phyloP scores from a whole-genome alignment of 129 eudicot species.

The Oenanthe sinensis region DNA sequence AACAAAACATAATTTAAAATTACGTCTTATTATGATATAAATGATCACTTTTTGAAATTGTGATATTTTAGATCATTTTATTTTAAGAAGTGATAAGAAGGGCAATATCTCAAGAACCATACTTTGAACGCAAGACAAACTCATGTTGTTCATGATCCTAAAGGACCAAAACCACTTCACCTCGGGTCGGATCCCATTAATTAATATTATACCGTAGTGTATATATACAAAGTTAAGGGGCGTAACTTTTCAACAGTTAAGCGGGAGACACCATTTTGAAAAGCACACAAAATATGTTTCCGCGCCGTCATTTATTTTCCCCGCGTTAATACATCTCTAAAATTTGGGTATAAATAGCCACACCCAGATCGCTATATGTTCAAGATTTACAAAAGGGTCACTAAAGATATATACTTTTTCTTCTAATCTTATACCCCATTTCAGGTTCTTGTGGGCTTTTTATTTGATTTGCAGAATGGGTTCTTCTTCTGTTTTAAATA shows the following conservation, averaged over 20 bases:
- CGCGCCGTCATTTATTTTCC: not conserved
- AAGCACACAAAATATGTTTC: not conserved
- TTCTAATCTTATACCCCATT: not conserved
- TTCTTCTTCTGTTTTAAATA: not conserved
- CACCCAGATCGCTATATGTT: not conserved
- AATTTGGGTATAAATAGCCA: not conserved
- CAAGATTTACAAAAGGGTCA: not conserved
- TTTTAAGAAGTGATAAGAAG: too few relatives aligned
- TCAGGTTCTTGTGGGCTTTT: not conserved
- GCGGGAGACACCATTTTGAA: not conserved
- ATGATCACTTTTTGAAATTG: too few relatives aligned
- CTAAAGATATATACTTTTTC: not conserved
- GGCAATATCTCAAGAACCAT: too few relatives aligned
- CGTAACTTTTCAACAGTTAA: not conserved
- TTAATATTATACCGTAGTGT: too few relatives aligned
- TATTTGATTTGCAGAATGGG: not conserved
- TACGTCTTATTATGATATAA: too few relatives aligned
- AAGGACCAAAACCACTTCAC: too few relatives aligned
- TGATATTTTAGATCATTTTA: too few relatives aligned
- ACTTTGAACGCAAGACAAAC: too few relatives aligned
- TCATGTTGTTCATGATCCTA: too few relatives aligned
- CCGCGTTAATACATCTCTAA: not conserved
- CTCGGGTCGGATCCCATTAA: too few relatives aligned
- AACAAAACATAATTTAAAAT: too few relatives aligned
- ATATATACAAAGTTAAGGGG: not conserved